phyloP scores from a whole-genome alignment of 148 eudicot genomes.

The Spergularia bocconei region DNA sequence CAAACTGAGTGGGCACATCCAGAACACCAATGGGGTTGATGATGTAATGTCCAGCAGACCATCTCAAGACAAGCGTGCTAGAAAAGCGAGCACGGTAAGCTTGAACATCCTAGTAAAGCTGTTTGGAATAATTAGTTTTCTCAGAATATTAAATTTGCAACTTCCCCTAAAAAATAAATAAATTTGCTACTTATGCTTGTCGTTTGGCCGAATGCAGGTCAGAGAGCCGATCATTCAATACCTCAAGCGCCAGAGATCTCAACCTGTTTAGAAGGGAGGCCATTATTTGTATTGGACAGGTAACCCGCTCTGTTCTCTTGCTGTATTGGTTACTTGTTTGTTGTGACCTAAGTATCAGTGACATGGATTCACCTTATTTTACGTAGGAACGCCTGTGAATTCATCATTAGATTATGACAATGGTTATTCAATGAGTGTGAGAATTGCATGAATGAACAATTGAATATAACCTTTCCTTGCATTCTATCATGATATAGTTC shows the following conservation, averaged over 20 bases:
- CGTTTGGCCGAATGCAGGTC: conserved; percentile 39
- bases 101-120: background rate
- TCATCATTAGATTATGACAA: background rate
- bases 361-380: no score
- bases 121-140: background rate
- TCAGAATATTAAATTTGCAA: background rate
- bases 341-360: background rate
- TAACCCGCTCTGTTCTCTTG: conserved; percentile 1
- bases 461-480: no score
- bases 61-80: conserved; percentile 59
- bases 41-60: conserved; percentile 51
- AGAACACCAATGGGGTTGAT: conserved; percentile 37
- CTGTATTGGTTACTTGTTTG: background rate
- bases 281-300: background rate
- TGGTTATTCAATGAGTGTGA: background rate
- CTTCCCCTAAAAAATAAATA: background rate
- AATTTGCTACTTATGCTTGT: conserved; percentile 6
- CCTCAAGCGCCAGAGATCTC: conserved; percentile 73
- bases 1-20: conserved; percentile 32
- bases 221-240: conserved; percentile 81
- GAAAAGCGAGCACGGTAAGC: conserved; percentile 87
- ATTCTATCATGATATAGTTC: background rate
- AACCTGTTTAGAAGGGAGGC: conserved; percentile 32
- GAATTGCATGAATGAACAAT: background rate
- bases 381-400: background rate